phyloP scores from a whole-genome alignment of 2,329 filamentous ascomycete genomes.

The Phialophora verrucosa region DNA sequence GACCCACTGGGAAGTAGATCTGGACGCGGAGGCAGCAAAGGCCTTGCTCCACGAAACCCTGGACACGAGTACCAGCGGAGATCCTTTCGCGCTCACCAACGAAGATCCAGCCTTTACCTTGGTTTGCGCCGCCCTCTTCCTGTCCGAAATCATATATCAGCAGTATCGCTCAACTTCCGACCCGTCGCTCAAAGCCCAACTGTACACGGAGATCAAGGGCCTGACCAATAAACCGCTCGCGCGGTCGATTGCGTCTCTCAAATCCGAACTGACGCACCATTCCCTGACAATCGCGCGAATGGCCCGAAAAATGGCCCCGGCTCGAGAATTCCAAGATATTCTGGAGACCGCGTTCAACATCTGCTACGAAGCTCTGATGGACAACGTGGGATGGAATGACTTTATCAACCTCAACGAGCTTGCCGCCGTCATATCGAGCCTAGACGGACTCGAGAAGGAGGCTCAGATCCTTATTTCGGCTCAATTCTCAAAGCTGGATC shows the following conservation, averaged over 20 bases:
- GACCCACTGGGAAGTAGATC: background rate
- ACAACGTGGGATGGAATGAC: slow-evolving; percentile 19
- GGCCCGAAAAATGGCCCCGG: slow-evolving; percentile 12
- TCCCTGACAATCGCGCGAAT: background rate
- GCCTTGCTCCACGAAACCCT: slow-evolving; percentile 14
- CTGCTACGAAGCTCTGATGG: slow-evolving; percentile 9
- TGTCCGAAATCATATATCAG: slow-evolving; percentile 14
- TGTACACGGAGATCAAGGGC: slow-evolving; percentile 16
- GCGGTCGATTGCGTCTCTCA: slow-evolving; percentile 5
- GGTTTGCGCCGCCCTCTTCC: slow-evolving; percentile 4
- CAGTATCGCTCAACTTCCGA: slow-evolving; percentile 12
- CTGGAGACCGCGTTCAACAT: background rate
- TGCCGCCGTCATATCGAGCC: background rate
- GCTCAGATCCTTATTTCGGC: slow-evolving; percentile 10
- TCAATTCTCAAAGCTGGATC: slow-evolving; percentile 12
- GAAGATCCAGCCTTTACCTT: slow-evolving; percentile 12
- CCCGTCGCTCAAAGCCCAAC: background rate
- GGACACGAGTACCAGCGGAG: slow-evolving; percentile 6
- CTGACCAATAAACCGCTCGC: slow-evolving; percentile 11
- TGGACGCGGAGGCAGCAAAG: slow-evolving; percentile 7
- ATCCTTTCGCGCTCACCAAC: slow-evolving; percentile 1
- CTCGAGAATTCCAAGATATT: slow-evolving; percentile 3
- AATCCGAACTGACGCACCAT: slow-evolving; percentile 17
- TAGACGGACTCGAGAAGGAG: slow-evolving; percentile 14
- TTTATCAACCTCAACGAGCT: slow-evolving; percentile 3